Evolutionary conservation across 495 filamentous ascomycete genomes (phyloP), one percentile per base, ranked within the genome.

Genomic region (Ramalina peruviana): DNA sequence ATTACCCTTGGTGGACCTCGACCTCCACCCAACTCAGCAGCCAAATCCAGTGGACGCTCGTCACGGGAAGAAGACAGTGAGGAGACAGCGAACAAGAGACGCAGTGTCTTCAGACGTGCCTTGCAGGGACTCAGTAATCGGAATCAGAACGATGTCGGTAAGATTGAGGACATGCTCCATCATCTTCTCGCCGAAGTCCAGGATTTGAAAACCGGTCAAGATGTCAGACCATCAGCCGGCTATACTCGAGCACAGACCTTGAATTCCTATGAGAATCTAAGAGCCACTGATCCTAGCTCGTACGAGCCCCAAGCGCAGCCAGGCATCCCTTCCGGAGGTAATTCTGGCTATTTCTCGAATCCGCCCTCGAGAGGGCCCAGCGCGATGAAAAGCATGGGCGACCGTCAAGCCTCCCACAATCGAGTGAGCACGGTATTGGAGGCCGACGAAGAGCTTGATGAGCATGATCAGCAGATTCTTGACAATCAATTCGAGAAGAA

Each of bases 131-230:
- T 99, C 37, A 83, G 85, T 55, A 73, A 84, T 56, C 90, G 87
- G 65, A 89, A 86, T 40, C 75, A 81, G 13, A 93, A 85, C 57
- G 92, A 99, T 57, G 72, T 99, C 17, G 70, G 79, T 49, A 87
- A 85, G 63, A 94, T 99, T 56, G 93, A 99, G 67, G 86, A 84
- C 25, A 94, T 99, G 88, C 73, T 99, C 39, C 83, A 86, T 52
- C 87, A 92, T 60, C 72, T 99, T 30, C 78, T 97, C 27, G 84
- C 75, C 46, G 89, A 99, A 60, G 88, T 99, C 20, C 88, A 95
- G 58, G 82, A 80, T 33, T 70, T 99, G 43, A 94, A 94, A 56
- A 74, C 77, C 30, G 75, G 59, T 17, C 73, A 78, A 48, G 70
- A 67, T 43, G 51, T 60, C 26, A 48, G 57, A 27, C 56, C 51